Base-by-base conservation (phyloP, 148 eudicot genomes). In the Drosera capensis region DNA sequence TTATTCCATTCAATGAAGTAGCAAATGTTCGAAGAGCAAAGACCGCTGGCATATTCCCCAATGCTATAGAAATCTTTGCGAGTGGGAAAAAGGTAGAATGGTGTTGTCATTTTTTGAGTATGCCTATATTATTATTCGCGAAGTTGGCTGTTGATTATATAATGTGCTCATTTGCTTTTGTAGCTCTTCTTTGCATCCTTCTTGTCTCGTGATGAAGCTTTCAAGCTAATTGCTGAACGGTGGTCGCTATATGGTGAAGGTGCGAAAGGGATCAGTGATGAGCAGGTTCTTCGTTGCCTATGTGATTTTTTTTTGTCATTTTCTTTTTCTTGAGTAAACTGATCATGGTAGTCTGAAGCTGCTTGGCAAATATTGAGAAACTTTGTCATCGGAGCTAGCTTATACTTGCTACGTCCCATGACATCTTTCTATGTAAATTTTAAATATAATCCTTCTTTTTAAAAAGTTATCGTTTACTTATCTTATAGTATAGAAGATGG, bases 141-240 rank as follows among this genome's bases (percentile, higher is more conserved):
- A 9, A 12, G 8, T 20, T 8, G 16, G 0, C 14, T 39, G 3
- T 16, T 39, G 14, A 39, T 39, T 5, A 5, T 21, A 41, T 41
- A 41, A 16, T 41, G n/a, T n/a, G 19, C 20, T 19, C 1, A 12
- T 6, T 48, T 23, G n/a, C 40, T 24, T 34, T 37, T 51, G 63
- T 84, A 88, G 97, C 73, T 68, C 56, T 78, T 88, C 57, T 88
- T 88, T 55, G 80, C 97, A 40, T 88, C 97, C 8, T 88, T 88
- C 57, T 67, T 88, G 57, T 88, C 85, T 38, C 97, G 97, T 23
- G 97, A 88, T 40, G 97, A 88, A 68, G 97, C 97, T 55, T 84
- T 71, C 64, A 83, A 68, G 66, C 79, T 80, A 53, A 77, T 88
- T 57, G 31, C 43, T 28, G 96, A 88, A 55, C 86, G 92, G 55